phyloP scores from a whole-genome alignment of 495 filamentous ascomycete species.

The Penicillium daleae region DNA sequence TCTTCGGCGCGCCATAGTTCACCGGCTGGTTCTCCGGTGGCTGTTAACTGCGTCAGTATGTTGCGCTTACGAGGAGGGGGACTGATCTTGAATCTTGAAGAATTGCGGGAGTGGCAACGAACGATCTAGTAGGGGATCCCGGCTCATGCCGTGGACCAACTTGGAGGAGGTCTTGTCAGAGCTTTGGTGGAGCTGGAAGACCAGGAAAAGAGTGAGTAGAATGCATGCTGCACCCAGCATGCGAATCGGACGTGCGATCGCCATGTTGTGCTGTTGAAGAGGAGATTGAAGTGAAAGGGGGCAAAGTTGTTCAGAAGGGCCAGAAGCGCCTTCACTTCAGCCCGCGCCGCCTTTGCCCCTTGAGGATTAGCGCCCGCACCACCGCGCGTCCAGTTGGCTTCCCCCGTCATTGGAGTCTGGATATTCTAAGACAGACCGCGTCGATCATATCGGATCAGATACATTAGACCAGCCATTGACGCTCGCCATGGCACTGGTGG shows the following conservation, averaged over 20 bases:
- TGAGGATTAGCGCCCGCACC: constrained; percentile 35
- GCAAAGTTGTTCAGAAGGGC: constrained; percentile 8
- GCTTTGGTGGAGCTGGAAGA: constrained; percentile 68
- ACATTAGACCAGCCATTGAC: neutral
- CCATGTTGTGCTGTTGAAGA: constrained; percentile 58
- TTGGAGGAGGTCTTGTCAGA: constrained; percentile 42
- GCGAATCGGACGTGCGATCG: constrained; percentile 79
- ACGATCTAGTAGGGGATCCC: constrained; percentile 86
- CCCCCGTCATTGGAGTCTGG: constrained; percentile 9
- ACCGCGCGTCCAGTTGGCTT: constrained; percentile 26
- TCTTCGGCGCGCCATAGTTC: constrained; percentile 71
- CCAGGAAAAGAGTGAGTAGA: constrained; percentile 71
- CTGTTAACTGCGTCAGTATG: constrained; percentile 45
- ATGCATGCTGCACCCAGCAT: constrained; percentile 72
- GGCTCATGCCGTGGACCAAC: constrained; percentile 55
- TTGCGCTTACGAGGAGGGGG: constrained; percentile 10
- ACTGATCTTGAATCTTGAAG: neutral
- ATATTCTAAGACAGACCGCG: neutral
- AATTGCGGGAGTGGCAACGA: constrained; percentile 37
- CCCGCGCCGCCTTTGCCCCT: constrained; percentile 30
- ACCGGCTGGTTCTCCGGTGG: constrained; percentile 79
- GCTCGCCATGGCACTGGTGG: constrained; percentile 51
- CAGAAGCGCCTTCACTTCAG: neutral
- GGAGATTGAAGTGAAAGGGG: constrained; percentile 19
- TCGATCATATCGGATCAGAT: neutral